Conservation (phyloP, 2,329 filamentous ascomycete genomes). For the Paraphaeosphaeria sporulosa region DNA sequence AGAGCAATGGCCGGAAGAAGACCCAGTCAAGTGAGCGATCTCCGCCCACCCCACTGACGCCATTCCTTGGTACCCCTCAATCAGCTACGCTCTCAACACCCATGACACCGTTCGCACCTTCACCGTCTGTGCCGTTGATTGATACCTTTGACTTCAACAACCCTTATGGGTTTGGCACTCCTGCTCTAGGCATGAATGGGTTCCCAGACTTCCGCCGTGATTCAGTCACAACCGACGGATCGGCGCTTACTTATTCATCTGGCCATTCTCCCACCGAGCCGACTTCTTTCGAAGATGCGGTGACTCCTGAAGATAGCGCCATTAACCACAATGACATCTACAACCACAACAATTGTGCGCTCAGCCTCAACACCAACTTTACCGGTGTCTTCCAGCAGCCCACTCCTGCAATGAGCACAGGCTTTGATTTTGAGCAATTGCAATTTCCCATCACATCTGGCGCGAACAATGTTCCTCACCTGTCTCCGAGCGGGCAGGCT, state of each 20-base stretch:
- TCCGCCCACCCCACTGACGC: slow-evolving; percentile 45
- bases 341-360: slow-evolving; percentile 55
- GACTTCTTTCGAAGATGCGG: slow-evolving; percentile 52
- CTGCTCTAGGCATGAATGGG: slow-evolving; percentile 36
- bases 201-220: slow-evolving; percentile 48
- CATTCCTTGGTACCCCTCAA: slow-evolving; percentile 45
- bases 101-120: slow-evolving; percentile 50
- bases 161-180: slow-evolving; percentile 41
- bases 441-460: slow-evolving; percentile 36
- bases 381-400: slow-evolving; percentile 66
- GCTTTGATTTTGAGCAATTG: slow-evolving; percentile 52
- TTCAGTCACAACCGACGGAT: slow-evolving; percentile 47
- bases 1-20: slow-evolving; percentile 74
- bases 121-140: slow-evolving; percentile 52
- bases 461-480: slow-evolving; percentile 54
- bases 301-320: slow-evolving; percentile 57
- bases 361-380: slow-evolving; percentile 69
- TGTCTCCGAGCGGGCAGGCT: slow-evolving; percentile 73
- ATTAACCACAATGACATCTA: slow-evolving; percentile 69
- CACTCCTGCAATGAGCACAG: slow-evolving; percentile 52
- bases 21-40: slow-evolving; percentile 35
- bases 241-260: slow-evolving; percentile 50
- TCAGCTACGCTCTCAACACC: slow-evolving; percentile 46
- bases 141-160: slow-evolving; percentile 34
- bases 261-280: slow-evolving; percentile 51